Conservation (phyloP, 2,329 filamentous ascomycete genomes). For the Fusarium transvaalense region DNA sequence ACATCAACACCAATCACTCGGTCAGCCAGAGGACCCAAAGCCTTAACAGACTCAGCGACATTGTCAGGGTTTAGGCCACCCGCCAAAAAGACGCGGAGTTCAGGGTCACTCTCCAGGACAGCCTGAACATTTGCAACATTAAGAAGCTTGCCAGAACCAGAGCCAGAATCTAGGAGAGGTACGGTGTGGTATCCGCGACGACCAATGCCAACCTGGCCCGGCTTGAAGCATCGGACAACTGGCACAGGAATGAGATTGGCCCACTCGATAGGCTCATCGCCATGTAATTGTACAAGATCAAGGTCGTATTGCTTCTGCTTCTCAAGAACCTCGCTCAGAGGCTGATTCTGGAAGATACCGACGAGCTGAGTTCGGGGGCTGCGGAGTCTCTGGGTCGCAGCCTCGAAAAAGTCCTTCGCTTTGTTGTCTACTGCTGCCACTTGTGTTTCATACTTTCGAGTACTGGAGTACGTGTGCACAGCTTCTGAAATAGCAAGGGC, state of each 20-base stretch:
- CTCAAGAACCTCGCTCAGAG: slow-evolving; percentile 82
- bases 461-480: slow-evolving; percentile 76
- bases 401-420: slow-evolving; percentile 79
- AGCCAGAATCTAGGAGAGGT: slow-evolving; percentile 87
- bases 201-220: slow-evolving; percentile 77
- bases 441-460: slow-evolving; percentile 51
- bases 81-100: slow-evolving; percentile 83
- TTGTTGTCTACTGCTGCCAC: slow-evolving; percentile 46
- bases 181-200: slow-evolving; percentile 84
- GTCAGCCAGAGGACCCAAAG: slow-evolving; percentile 69
- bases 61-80: slow-evolving; percentile 87
- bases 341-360: slow-evolving; percentile 94
- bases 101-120: slow-evolving; percentile 74
- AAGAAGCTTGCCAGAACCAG: slow-evolving; percentile 83
- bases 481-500: slow-evolving; percentile 84
- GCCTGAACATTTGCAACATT: slow-evolving; percentile 77
- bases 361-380: slow-evolving; percentile 79
- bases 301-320: slow-evolving; percentile 81
- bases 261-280: slow-evolving; percentile 93
- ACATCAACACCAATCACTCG: slow-evolving; percentile 89
- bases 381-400: slow-evolving; percentile 62
- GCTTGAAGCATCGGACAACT: slow-evolving; percentile 87
- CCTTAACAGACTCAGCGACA: slow-evolving; percentile 73
- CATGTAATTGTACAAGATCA: slow-evolving; percentile 93
- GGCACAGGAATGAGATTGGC: slow-evolving; percentile 89